Conservation (phyloP, 257 asterid genomes). For the Cynanchum wilfordii region DNA sequence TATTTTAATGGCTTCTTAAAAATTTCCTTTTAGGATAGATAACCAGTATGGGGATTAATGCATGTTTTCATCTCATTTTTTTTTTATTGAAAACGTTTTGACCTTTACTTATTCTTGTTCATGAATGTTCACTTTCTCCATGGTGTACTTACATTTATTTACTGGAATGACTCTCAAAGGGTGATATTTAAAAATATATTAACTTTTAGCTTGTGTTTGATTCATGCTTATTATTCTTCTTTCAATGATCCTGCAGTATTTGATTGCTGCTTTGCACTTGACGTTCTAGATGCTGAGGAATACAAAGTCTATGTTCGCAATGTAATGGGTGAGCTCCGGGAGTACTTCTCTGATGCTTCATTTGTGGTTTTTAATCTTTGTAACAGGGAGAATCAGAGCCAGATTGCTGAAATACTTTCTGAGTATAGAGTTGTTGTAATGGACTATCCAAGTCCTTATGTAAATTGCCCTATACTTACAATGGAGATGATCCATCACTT, state of each 20-base stretch:
- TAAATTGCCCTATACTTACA: conserved; percentile 45
- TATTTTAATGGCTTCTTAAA: neutral
- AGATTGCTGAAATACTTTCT: conserved; percentile 28
- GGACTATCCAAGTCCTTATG: conserved; percentile 42
- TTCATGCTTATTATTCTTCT: conserved; percentile 3
- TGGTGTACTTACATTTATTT: neutral
- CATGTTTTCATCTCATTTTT: neutral
- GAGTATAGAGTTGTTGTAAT: conserved; percentile 39
- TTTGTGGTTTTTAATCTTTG: conserved; percentile 56
- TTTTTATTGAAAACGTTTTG: neutral
- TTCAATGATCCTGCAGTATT: conserved; percentile 46
- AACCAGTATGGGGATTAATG: neutral
- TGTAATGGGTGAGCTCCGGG: conserved; percentile 44
- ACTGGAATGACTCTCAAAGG: neutral
- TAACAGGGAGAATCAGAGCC: conserved; percentile 34
- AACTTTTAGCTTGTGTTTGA: neutral
- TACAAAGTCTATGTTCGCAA: conserved; percentile 35
- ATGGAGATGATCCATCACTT: conserved; percentile 62
- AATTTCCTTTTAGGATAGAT: neutral
- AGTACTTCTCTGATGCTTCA: conserved; percentile 49
- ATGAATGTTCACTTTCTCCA: neutral
- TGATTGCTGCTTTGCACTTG: conserved; percentile 55
- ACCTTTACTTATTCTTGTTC: neutral
- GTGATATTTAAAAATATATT: neutral
- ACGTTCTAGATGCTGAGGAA: conserved; percentile 31